Percentiles rank a stretch among this genome's conserved stretches.
These are phyloP conservation scores for Dactylellina leptospora DNA, from an alignment of 2,329 filamentous ascomycete species.

Conservation along the genomic window DNA sequence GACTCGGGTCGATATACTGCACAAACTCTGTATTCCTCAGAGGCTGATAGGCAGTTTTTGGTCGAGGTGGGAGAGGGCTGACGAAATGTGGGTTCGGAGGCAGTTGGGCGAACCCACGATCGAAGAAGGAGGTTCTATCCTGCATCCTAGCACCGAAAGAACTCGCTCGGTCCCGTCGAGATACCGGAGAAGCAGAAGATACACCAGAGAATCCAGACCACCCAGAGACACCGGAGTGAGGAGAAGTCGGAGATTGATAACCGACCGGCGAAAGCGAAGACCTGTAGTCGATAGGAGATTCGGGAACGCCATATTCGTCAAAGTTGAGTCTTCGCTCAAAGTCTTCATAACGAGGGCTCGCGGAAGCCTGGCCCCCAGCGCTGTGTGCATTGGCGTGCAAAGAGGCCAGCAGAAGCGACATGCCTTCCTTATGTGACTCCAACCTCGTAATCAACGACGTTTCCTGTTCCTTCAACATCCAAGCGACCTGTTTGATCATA, in stretches of 20 bases:
- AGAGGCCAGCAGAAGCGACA: conserved; percentile 48
- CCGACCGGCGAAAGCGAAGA: conserved; percentile 39
- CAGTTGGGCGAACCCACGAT: conserved; percentile 34
- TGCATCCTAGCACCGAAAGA: conserved; percentile 45
- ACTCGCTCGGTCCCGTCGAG: conserved; percentile 33
- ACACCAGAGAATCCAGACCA: conserved; percentile 52
- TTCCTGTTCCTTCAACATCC: conserved; percentile 49
- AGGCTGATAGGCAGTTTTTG: conserved; percentile 50
- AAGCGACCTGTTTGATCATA: conserved; percentile 44
- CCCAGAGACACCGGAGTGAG: conserved; percentile 48
- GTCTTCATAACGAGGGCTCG: conserved; percentile 45
- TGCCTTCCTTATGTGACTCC: conserved; percentile 50
- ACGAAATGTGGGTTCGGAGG: conserved; percentile 51
- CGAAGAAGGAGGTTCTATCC: conserved; percentile 31
- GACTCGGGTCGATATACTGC: conserved; percentile 48
- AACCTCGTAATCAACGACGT: conserved; percentile 47
- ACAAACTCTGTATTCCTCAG: conserved; percentile 51
- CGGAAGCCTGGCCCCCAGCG: conserved; percentile 41
- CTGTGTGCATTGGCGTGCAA: conserved; percentile 50
- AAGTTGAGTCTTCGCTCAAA: conserved; percentile 51
- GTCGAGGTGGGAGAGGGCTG: conserved; percentile 40
- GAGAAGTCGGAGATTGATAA: conserved; percentile 50
- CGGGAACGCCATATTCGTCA: conserved; percentile 47
- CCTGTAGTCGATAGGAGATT: conserved; percentile 44
- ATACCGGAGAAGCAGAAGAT: conserved; percentile 47